phyloP scores from a whole-genome alignment of 164 flowering plant genomes.

The Magnolia officinalis region DNA sequence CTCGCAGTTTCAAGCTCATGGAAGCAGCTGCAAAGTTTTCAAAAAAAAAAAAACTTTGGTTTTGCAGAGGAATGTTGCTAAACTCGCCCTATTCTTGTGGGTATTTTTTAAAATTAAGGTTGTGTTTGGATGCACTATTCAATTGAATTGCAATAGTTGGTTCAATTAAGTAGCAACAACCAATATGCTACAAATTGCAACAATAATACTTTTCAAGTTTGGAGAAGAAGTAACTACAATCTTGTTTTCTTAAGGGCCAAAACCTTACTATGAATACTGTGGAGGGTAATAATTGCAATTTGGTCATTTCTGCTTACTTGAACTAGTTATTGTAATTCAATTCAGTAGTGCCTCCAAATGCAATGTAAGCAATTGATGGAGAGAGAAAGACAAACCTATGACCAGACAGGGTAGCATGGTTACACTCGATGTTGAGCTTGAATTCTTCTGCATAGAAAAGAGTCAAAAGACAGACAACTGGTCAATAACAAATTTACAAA shows the following conservation, averaged over 20 bases:
- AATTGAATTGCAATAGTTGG: too few relatives aligned
- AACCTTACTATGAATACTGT: too few relatives aligned
- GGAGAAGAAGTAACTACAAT: not conserved
- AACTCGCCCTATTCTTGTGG: not conserved
- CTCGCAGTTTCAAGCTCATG: conserved; percentile 99
- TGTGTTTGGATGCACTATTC: not conserved
- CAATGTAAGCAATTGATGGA: not conserved
- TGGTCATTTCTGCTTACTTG: not conserved
- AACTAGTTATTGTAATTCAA: not conserved
- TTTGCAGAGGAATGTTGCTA: not conserved
- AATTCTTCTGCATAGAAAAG: conserved; percentile 60
- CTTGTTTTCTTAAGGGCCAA: not conserved
- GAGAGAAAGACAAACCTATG: conserved; percentile 54
- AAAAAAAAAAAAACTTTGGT: not conserved
- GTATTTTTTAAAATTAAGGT: not conserved
- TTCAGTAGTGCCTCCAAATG: not conserved
- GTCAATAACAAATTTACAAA: too few relatives aligned
- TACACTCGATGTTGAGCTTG: conserved; percentile 93
- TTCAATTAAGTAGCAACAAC: too few relatives aligned
- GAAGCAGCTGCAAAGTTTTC: conserved; percentile 58
- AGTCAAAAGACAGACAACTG: too few relatives aligned
- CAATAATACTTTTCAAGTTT: too few relatives aligned
- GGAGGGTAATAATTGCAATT: not conserved
- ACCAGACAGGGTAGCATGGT: conserved; percentile 94
- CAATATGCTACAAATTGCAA: too few relatives aligned